Percentiles rank a stretch among this genome's conserved stretches.
phyloP scores from a whole-genome alignment of 352 stramenopile species.

The Globisporangium ultimum region DNA sequence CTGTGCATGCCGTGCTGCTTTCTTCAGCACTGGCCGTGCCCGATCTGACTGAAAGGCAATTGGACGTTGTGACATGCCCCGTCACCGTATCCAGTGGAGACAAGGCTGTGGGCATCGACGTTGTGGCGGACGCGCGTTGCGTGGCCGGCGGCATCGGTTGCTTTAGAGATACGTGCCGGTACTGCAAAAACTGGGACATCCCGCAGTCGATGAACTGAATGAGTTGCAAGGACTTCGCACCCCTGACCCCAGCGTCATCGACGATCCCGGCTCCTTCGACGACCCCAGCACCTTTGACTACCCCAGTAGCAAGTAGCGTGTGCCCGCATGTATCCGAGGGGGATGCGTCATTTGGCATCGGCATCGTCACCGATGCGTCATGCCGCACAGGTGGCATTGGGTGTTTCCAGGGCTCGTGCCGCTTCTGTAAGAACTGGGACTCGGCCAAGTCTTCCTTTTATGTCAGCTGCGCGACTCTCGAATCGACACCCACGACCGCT shows the following conservation, averaged over 20 bases:
- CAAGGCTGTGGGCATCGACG: slow-evolving; percentile 4
- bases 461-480: slow-evolving; percentile 9
- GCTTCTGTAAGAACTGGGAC: slow-evolving; percentile 26
- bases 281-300: too few species aligned
- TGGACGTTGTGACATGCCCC: slow-evolving; percentile 7
- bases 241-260: background rate
- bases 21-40: slow-evolving; percentile 8
- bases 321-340: background rate
- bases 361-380: slow-evolving; percentile 6
- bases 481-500: background rate
- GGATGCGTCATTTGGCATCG: slow-evolving; percentile 7
- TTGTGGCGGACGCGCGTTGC: slow-evolving; percentile 16
- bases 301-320: too few species aligned
- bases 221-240: background rate
- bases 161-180: slow-evolving; percentile 20
- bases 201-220: background rate
- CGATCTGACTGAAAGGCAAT: background rate
- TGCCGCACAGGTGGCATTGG: slow-evolving; percentile 18
- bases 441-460: slow-evolving; percentile 13
- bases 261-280: too few species aligned
- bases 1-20: background rate
- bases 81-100: slow-evolving; percentile 17
- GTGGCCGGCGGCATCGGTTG: slow-evolving; percentile 21
- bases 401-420: slow-evolving; percentile 24
- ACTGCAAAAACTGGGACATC: slow-evolving; percentile 18